Conservation (phyloP, 2,329 filamentous ascomycete genomes). For the Fusarium tanahbumbuense region DNA sequence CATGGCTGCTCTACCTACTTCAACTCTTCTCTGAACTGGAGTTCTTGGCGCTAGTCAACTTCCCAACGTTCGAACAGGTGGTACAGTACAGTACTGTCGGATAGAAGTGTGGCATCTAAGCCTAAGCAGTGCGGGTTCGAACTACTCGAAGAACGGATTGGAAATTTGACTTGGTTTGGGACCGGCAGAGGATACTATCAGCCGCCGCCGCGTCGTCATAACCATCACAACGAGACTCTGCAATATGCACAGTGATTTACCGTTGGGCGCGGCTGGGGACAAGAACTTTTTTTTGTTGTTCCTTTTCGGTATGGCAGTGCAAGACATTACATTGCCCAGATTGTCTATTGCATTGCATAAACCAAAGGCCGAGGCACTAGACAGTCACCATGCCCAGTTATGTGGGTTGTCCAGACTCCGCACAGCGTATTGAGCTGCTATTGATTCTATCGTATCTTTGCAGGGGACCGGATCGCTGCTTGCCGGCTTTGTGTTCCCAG, state of each 20-base stretch:
- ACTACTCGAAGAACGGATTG: conserved; percentile 9
- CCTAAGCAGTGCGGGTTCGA: conserved; percentile 7
- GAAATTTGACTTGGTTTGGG: not conserved
- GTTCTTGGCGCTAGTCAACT: not conserved
- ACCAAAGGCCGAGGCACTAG: conserved; percentile 2
- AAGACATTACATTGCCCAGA: conserved; percentile 6
- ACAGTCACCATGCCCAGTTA: conserved; percentile 11
- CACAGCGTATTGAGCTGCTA: conserved; percentile 23
- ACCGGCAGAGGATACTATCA: conserved; percentile 10
- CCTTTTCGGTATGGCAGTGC: not conserved
- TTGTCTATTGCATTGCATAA: conserved; percentile 19
- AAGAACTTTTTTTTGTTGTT: conserved; percentile 16
- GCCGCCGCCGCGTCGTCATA: conserved; percentile 30
- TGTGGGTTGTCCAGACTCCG: conserved; percentile 21
- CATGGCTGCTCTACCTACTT: conserved; percentile 3
- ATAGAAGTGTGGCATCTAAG: conserved; percentile 20
- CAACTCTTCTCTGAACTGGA: conserved; percentile 29
- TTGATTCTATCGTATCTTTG: conserved; percentile 29
- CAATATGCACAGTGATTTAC: not conserved
- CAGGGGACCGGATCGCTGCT: conserved; percentile 26
- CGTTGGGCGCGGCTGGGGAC: conserved; percentile 32
- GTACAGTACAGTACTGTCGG: not conserved
- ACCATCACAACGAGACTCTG: not conserved
- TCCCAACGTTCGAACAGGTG: conserved; percentile 17
- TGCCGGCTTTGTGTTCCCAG: conserved; percentile 31